These are phyloP conservation scores for Trebouxia gelatinosa DNA, from an alignment of 163 green algal species.

Conservation along the genomic window DNA sequence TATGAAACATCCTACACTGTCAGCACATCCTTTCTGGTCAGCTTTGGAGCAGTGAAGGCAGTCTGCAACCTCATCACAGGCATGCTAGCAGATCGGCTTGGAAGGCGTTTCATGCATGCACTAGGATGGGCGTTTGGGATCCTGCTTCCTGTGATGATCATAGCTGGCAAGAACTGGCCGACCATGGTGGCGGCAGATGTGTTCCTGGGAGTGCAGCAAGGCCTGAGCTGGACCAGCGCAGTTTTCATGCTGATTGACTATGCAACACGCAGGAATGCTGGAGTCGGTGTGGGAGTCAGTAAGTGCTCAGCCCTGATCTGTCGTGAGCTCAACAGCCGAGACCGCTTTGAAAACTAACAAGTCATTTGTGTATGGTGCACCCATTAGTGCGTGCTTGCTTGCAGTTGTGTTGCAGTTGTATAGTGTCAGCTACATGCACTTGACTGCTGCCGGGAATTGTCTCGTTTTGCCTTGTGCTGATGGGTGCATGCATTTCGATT, in stretches of 20 bases:
- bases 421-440: too few relatives aligned
- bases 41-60: constrained; percentile 24
- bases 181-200: constrained; percentile 25
- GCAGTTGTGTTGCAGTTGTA: too few relatives aligned
- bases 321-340: too few relatives aligned
- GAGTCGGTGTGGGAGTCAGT: constrained; percentile 21
- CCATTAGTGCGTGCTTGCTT: too few relatives aligned
- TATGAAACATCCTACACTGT: constrained; percentile 18
- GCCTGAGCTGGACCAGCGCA: constrained; percentile 14
- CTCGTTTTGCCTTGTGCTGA: too few relatives aligned
- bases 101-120: constrained; percentile 12
- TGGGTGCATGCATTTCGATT: too few relatives aligned
- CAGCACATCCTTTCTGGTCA: constrained; percentile 25
- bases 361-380: too few relatives aligned
- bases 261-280: constrained; percentile 23
- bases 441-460: too few relatives aligned
- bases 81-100: constrained; percentile 10
- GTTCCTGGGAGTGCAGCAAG: constrained; percentile 21
- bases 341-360: too few relatives aligned
- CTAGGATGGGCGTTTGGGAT: constrained; percentile 18
- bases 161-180: constrained; percentile 18
- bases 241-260: constrained; percentile 28
- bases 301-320: too few relatives aligned
- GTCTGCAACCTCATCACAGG: background rate
- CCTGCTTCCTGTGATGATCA: constrained; percentile 22